Base-by-base conservation (phyloP, 78 protist species). In the Chrysochromulina parva region DNA sequence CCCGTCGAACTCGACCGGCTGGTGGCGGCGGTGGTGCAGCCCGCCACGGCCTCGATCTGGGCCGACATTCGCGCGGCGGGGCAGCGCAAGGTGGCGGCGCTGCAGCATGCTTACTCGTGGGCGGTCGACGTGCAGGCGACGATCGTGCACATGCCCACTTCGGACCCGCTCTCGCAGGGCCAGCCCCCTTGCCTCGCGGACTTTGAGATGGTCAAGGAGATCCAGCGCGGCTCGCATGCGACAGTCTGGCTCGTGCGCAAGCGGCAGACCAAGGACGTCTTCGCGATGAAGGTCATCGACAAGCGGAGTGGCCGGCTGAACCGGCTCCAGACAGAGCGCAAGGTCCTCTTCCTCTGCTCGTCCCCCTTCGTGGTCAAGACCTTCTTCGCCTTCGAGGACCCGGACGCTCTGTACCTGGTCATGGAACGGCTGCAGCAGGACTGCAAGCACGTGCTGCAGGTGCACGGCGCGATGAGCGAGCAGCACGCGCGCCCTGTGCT, bases 201-300 rank as follows among this genome's bases (percentile, higher is more conserved):
- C 73, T 66, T 66, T 24, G 73, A 66, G 28, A 19, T 66, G 13
- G 73, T 66, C 28, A 10, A 20, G 9, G 73, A 66, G 73, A 66
- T 66, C 73, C 73, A 66, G 73, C 73, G 73, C 73, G 73, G 73
- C 10, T 66, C 73, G 73, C 73, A 66, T 20, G 73, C 73, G 10
- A 20, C 73, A 19, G 73, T 66, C 48, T 66, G 22, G 28, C 73
- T 66, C 73, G 73, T 66, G 73, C 73, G 73, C 73, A 66, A 66
- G 73, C 73, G 73, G 48, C 73, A 66, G 73, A 66, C 73, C 5
- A 9, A 66, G 48, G 73, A 66, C 73, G 73, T 24, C 48, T 66
- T 66, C 73, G 73, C 73, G n/a, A 66, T 66, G 73, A 66, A 66
- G 73, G 73, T 66, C 28, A 66, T 66, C 73, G 73, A 66, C 73